Base-by-base conservation (phyloP, 768 basidiomycete genomes). In the Termitomyces sp. region DNA sequence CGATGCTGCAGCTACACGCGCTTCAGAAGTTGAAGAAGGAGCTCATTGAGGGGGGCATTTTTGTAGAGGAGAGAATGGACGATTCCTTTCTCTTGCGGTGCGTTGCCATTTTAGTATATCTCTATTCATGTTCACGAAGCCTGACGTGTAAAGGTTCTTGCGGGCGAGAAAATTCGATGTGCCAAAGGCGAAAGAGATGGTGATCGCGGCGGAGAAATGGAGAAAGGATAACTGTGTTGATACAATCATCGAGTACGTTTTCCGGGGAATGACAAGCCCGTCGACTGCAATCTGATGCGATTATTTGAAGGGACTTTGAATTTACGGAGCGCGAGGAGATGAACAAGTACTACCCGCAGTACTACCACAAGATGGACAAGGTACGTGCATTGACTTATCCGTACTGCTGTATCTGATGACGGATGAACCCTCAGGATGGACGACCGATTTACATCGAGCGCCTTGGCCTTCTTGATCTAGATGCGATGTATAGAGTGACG, bases 281-380 rank as follows among this genome's bases (percentile, higher is more conserved):
- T 25, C 25, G 23, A 31, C 0, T 23, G 7, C 32, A 2, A 41
- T 45, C 52, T 56, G 33, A 58, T 54, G 22, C 44, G 27, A 47
- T 16, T 12, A 7, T 29, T 12, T 16, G 2, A 1, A 92, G 92
- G 62, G 85, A 82, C 67, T 98, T 96, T 67, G 83, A 89, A 49
- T 98, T 96, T 71, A 81, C 81, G 52, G 94, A 97, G 71, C 86
- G 86, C 65, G 73, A 70, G 41, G 78, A 84, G 63, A 94, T 98
- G 4, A 83, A 93, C 78, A 88, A 91, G 73, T 93, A 89, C 63
- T 98, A 98, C 66, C 94, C 95, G 1, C 94, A 96, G 64, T 97
- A 82, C 72, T 97, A 98, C 70, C 96, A 98, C 77, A 95, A 92
- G 76, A 89, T 78, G 63, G 96, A 98, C 80, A 94, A 88, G 80